Evolutionary conservation across 139 green algal species (phyloP), one percentile per base, ranked within the genome.

Genomic region (Edaphochlamys debaryana): DNA sequence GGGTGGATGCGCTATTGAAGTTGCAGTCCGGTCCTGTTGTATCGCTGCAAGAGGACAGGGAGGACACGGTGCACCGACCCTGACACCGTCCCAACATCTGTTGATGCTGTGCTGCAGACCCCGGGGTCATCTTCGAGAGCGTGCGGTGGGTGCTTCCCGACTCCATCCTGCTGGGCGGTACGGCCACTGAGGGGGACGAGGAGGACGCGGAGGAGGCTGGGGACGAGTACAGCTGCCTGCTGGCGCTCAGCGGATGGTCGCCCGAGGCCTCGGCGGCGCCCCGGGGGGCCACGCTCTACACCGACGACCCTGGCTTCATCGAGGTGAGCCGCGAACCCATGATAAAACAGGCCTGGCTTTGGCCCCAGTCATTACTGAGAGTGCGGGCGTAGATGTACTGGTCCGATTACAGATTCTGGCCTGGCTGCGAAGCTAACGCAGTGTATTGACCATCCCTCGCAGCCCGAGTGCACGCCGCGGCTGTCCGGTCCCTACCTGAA

Each of bases 401-500:
- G n/a, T n/a, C n/a, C n/a, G n/a, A n/a, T n/a, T n/a, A n/a, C n/a
- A n/a, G n/a, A n/a, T n/a, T n/a, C n/a, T n/a, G n/a, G n/a, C n/a
- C n/a, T n/a, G n/a, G n/a, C n/a, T n/a, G n/a, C n/a, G n/a, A n/a
- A n/a, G n/a, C n/a, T n/a, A n/a, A n/a, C n/a, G n/a, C n/a, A n/a
- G n/a, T n/a, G n/a, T n/a, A n/a, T n/a, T n/a, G n/a, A n/a, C n/a
- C n/a, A n/a, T 48, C n/a, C 30, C 34, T 4, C 60, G 8, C 69
- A 82, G 66, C 58, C 70, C n/a, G 76, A 76, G 11, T 62, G 42
- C 66, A 78, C 78, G 29, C 25, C 70, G 4, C 5, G 37, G n/a
- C 79, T 88, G 82, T 72, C 83, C 11, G 90, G 86, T 0, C 89
- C 81, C 58, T 88, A 88, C 71, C 30, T 89, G 7, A 54, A 89